Evolutionary conservation across 257 asterid genomes (phyloP).

Genomic region (Ilex aquifolium): DNA sequence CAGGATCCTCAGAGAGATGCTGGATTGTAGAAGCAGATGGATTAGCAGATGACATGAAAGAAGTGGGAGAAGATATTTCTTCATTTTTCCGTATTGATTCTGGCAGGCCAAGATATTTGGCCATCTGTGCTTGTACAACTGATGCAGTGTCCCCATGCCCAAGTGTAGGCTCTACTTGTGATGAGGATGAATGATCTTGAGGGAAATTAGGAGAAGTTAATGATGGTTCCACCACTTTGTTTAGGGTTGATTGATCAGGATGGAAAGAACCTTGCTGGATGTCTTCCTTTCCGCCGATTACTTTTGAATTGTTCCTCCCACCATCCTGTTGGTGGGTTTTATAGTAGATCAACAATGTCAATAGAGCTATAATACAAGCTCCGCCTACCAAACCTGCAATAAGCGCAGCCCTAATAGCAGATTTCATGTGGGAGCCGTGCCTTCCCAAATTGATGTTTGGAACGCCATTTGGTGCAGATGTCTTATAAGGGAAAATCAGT

Average conservation of each 20-base stretch:
- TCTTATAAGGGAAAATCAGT: slow-evolving; percentile 41
- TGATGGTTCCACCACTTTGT: not conserved
- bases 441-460: slow-evolving; percentile 19
- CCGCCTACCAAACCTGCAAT: slow-evolving; percentile 54
- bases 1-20: slow-evolving; percentile 32
- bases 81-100: slow-evolving; percentile 36
- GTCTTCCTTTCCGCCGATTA: slow-evolving; percentile 45
- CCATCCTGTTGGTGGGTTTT: slow-evolving; percentile 32
- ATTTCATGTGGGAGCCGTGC: slow-evolving; percentile 38
- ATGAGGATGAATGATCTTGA: slow-evolving; percentile 33
- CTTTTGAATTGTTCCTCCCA: slow-evolving; percentile 19
- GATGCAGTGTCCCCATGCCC: slow-evolving; percentile 24
- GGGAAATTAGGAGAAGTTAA: slow-evolving; percentile 9
- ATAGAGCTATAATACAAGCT: slow-evolving; percentile 31
- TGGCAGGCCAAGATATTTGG: slow-evolving; percentile 21
- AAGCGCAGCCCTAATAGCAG: slow-evolving; percentile 43
- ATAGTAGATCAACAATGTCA: slow-evolving; percentile 36
- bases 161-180: slow-evolving; percentile 24
- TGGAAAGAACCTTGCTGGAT: slow-evolving; percentile 5
- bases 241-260: not conserved
- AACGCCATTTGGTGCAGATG: slow-evolving; percentile 27
- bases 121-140: slow-evolving; percentile 4
- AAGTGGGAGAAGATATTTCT: slow-evolving; percentile 29
- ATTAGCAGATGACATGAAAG: slow-evolving; percentile 24
- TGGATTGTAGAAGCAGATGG: slow-evolving; percentile 30